These are phyloP conservation scores for Neurospora sp. DNA, from an alignment of 495 filamentous ascomycete genomes.

Conservation along the genomic window DNA sequence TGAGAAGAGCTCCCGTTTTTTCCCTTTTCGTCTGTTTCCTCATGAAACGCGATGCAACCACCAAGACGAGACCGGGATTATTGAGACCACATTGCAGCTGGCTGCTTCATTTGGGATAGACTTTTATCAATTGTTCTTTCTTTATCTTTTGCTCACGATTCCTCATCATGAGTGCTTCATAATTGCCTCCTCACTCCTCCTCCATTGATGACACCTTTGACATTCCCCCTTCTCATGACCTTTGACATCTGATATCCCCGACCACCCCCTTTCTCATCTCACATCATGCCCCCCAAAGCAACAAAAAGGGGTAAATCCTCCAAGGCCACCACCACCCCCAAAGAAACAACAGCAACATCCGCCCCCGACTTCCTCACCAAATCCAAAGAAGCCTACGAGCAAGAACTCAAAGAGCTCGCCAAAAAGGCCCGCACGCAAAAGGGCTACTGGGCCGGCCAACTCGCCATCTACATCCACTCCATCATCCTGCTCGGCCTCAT, in stretches of 20 bases:
- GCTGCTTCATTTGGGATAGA: not conserved
- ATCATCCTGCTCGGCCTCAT: conserved; percentile 49
- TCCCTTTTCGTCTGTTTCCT: not conserved
- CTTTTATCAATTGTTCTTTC: not conserved
- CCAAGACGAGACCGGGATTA: not conserved
- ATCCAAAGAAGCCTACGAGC: conserved; percentile 33
- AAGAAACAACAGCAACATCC: not conserved
- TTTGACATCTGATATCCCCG: not conserved
- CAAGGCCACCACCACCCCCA: not conserved
- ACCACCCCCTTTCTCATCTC: not conserved
- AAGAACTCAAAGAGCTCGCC: conserved; percentile 39
- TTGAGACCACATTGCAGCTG: conserved; percentile 10
- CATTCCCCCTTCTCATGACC: not conserved
- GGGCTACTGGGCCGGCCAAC: conserved; percentile 21
- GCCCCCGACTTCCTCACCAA: not conserved
- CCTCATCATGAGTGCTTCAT: not conserved
- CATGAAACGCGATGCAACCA: not conserved
- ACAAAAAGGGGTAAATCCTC: not conserved
- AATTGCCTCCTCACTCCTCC: not conserved
- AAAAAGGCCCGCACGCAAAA: conserved; percentile 40
- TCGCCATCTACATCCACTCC: conserved; percentile 28
- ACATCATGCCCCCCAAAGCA: not conserved
- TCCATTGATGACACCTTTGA: not conserved
- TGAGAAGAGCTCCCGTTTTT: not conserved
- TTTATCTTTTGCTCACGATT: not conserved